Conservation (phyloP, 345 rosid species). For the Acer yangbiense region DNA sequence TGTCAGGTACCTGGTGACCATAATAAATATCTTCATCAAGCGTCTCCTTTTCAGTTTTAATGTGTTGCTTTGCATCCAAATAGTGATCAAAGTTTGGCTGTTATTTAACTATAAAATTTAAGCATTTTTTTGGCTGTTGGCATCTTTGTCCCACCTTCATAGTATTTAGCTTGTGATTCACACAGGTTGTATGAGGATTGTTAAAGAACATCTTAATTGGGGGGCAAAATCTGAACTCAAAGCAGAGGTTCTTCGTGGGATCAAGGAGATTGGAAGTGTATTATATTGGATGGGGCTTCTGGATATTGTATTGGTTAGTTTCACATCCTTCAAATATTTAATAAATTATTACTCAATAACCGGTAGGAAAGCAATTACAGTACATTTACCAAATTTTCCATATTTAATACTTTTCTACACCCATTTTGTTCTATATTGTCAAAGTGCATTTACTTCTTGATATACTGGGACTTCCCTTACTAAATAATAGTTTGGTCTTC, state of each 20-base stretch:
- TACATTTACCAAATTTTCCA: not conserved
- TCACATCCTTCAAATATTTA: slow-evolving; percentile 20
- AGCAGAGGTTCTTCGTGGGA: slow-evolving; percentile 84
- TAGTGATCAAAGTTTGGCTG: not conserved
- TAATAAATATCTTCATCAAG: not conserved
- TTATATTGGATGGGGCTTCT: slow-evolving; percentile 95
- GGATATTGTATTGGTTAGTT: slow-evolving; percentile 89
- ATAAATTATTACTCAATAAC: slow-evolving; percentile 2
- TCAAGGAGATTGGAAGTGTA: slow-evolving; percentile 96
- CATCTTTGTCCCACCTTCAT: slow-evolving; percentile 13
- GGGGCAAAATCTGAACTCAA: slow-evolving; percentile 87
- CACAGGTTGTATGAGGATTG: slow-evolving; percentile 91
- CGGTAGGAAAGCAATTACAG: not conserved
- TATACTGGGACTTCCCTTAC: not conserved
- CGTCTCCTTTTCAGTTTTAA: not conserved
- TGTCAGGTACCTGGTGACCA: slow-evolving; percentile 55
- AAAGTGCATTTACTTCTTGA: not conserved
- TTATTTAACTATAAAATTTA: not conserved
- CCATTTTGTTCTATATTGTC: not conserved
- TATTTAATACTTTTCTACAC: not conserved
- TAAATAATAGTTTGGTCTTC: not conserved
- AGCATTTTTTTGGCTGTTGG: not conserved
- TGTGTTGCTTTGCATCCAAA: slow-evolving; percentile 1
- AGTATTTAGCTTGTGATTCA: slow-evolving; percentile 5
- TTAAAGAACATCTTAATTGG: slow-evolving; percentile 91